Evolutionary conservation across 1,284 basidiomycete genomes (phyloP), one percentile per base, ranked within the genome.

Genomic region (Phellinidium pouzarii): DNA sequence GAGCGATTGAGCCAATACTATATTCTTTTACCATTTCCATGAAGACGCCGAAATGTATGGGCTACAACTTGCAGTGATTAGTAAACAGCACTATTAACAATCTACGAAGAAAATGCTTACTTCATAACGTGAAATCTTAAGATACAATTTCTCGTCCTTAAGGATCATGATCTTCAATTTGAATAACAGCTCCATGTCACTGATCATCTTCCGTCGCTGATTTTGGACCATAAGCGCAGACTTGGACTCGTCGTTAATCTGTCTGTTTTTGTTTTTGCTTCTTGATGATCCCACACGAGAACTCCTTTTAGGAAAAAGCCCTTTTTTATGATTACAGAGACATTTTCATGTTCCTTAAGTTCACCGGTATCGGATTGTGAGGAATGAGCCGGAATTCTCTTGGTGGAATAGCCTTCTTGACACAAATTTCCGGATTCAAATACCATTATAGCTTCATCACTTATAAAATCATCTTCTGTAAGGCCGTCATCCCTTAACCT

Each of bases 51-150:
- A 84, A 76, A 57, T 76, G 71, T 46, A 86, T 70, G 4, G 84
- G 83, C 83, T 86, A 59, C 2, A 12, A 22, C 19, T 22, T 17
- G 29, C 20, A 44, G 12, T n/a, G 31, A 11, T 42, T 11, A 22
- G 42, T 3, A 2, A 27, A 3, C 11, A 0, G 19, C n/a, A 14
- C 22, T 19, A 43, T 43, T 2, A 23, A 19, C 1, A 25, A 11
- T 9, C 38, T 8, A 26, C 19, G n/a, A 19, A 20, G n/a, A 11
- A 27, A n/a, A 22, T 7, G 52, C 67, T 34, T 58, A 80, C 83
- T 71, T 87, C 82, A 60, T 80, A 84, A 23, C 81, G 77, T 58
- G 85, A 62, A 55, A 85, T 73, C 43, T 76, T 74, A 22, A 72
- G 63, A 62, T 83, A 71, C 11, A 86, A 65, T 42, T 65, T 65